Evolutionary conservation across 768 basidiomycete genomes (phyloP).

Genomic region (Melanogaster broomeanus): DNA sequence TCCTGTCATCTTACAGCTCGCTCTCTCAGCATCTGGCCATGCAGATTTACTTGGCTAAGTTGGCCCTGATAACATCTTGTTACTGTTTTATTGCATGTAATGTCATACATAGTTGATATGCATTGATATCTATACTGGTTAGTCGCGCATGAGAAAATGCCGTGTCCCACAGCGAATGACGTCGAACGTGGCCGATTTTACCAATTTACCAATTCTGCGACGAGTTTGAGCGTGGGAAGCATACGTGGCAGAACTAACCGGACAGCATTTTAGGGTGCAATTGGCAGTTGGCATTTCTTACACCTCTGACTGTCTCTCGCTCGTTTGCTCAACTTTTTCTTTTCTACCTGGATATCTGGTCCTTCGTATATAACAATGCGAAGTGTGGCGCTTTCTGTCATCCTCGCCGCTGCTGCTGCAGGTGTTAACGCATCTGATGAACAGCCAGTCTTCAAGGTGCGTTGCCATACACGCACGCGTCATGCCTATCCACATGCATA

Average conservation of each 20-base stretch:
- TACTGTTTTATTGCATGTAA: conserved; percentile 1
- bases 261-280: conserved; percentile 33
- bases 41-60: conserved; percentile 80
- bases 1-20: conserved; percentile 56
- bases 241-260: conserved; percentile 46
- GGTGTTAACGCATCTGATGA: conserved; percentile 62
- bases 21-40: conserved; percentile 94
- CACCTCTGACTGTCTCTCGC: conserved; percentile 38
- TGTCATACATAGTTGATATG: no score
- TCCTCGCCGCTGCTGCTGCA: conserved; percentile 67
- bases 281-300: conserved; percentile 15
- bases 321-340: conserved; percentile 31
- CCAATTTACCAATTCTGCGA: no score
- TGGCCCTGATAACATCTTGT: not conserved
- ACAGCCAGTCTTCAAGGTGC: conserved; percentile 69
- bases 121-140: no score
- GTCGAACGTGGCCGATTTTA: conserved; percentile 7
- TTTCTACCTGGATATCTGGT: conserved; percentile 44
- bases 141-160: not conserved
- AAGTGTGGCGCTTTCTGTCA: conserved; percentile 80
- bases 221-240: conserved; percentile 42
- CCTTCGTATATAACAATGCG: conserved; percentile 80
- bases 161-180: not conserved
- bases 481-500: conserved; percentile 7
- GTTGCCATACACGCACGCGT: conserved; percentile 20